A percentile compares a stretch with the other conserved stretches of the same genome.
Conservation (phyloP, 345 rosid genomes). For the Populus pruinosa region DNA sequence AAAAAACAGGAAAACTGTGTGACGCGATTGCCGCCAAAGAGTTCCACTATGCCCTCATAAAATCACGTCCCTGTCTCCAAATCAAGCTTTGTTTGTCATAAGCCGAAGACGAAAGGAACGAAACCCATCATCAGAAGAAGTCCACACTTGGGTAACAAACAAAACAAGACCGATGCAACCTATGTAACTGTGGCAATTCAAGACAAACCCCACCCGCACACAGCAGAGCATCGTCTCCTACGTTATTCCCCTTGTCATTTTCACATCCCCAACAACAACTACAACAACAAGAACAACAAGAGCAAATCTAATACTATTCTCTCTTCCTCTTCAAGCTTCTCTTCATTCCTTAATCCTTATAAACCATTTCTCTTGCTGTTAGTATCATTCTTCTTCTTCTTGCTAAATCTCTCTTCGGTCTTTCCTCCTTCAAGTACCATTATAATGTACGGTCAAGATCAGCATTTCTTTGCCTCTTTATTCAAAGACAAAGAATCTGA, state of each 20-base stretch:
- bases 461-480: slow-evolving; percentile 34
- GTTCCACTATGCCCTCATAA: too few species aligned
- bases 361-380: neutral
- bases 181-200: neutral
- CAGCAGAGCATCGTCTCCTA: neutral
- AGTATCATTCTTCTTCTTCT: neutral
- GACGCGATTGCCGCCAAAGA: too few species aligned
- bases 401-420: neutral
- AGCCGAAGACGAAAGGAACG: too few species aligned
- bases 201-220: slow-evolving; percentile 4
- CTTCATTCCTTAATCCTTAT: neutral
- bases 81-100: too few species aligned
- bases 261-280: neutral
- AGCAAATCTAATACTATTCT: slow-evolving; percentile 15
- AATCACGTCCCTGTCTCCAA: too few species aligned
- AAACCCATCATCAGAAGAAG: neutral
- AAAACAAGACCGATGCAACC: slow-evolving; percentile 8
- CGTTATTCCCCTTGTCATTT: slow-evolving; percentile 7
- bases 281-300: neutral
- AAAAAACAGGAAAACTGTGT: too few species aligned
- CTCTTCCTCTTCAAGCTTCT: slow-evolving; percentile 26
- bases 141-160: neutral
- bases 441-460: slow-evolving; percentile 50
- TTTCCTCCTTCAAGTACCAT: too few species aligned
- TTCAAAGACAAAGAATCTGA: slow-evolving; percentile 28